Conservation (phyloP, 2,329 filamentous ascomycete species). For the Fusarium fracticaudum region DNA sequence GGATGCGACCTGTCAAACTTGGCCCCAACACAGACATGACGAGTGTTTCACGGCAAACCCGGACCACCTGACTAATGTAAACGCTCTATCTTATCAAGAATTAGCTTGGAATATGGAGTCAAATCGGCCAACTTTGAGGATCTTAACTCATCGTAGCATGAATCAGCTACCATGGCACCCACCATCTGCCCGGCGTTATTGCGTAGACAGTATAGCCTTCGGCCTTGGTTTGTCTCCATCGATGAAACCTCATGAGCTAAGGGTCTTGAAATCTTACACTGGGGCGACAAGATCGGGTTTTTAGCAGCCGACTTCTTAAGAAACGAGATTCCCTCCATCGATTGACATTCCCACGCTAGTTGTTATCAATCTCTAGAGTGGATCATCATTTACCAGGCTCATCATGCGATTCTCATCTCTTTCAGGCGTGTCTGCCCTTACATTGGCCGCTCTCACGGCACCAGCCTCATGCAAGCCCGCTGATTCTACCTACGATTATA, state of each 20-base stretch:
- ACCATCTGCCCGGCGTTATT: background rate
- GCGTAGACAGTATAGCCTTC: background rate
- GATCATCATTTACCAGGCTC: background rate
- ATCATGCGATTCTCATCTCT: slow-evolving; percentile 11
- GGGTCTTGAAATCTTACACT: background rate
- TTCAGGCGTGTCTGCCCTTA: background rate
- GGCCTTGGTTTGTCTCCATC: background rate
- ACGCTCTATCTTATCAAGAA: background rate
- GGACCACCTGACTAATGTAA: background rate
- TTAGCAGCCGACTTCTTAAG: background rate
- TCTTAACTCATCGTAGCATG: background rate
- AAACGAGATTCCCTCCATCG: background rate
- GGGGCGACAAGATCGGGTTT: background rate
- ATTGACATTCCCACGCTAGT: background rate
- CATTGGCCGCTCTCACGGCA: background rate
- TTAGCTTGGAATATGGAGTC: background rate
- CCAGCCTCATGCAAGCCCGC: background rate
- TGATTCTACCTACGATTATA: slow-evolving; percentile 35
- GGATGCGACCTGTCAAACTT: background rate
- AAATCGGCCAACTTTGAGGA: background rate
- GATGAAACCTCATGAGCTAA: background rate
- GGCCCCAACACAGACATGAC: background rate
- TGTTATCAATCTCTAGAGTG: background rate
- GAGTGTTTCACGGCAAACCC: background rate
- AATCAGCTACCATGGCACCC: background rate